phyloP scores from a whole-genome alignment of 352 stramenopile species.

The Phytophthora megakarya region DNA sequence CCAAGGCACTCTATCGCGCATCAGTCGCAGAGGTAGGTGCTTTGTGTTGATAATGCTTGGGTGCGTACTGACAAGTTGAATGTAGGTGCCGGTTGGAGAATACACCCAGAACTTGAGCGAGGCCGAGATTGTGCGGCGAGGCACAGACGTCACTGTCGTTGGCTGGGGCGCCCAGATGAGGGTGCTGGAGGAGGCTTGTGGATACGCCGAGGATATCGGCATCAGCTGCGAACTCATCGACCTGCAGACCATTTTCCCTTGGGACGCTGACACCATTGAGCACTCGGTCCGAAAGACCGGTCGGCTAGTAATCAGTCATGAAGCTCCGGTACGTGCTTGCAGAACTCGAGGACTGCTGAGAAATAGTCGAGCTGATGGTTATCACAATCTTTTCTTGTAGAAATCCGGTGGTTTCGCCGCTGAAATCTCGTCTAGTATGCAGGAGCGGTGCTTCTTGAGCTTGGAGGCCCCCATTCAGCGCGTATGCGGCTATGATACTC shows the following conservation, averaged over 20 bases:
- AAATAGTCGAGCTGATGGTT: conserved; percentile 9
- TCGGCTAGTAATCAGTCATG: conserved; percentile 95
- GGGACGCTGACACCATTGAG: conserved; percentile 95
- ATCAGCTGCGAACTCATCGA: conserved; percentile 98
- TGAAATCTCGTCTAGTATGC: conserved; percentile 95
- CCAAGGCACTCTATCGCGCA: conserved; percentile 97
- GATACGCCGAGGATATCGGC: conserved; percentile 90
- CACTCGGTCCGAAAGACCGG: conserved; percentile 98
- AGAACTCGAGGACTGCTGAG: background rate
- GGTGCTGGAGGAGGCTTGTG: conserved; percentile 82
- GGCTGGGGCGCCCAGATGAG: conserved; percentile 94
- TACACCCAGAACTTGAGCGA: conserved; percentile 94
- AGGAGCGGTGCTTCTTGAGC: conserved; percentile 95
- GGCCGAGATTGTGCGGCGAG: conserved; percentile 93
- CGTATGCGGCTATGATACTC: conserved; percentile 95
- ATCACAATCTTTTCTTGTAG: conserved; percentile 25
- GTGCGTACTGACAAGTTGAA: conserved; percentile 8
- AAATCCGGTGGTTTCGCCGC: conserved; percentile 95
- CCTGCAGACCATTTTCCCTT: conserved; percentile 97
- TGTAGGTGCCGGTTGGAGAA: conserved; percentile 92
- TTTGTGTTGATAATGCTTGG: background rate
- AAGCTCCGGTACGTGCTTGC: conserved; percentile 89
- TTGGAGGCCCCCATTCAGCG: conserved; percentile 96
- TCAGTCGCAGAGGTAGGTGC: conserved; percentile 90
- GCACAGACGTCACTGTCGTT: conserved; percentile 95